A percentile compares a stretch with the other conserved stretches of the same genome.
phyloP scores from a whole-genome alignment of 2,329 filamentous ascomycete genomes.

The Penicillium carneum region DNA sequence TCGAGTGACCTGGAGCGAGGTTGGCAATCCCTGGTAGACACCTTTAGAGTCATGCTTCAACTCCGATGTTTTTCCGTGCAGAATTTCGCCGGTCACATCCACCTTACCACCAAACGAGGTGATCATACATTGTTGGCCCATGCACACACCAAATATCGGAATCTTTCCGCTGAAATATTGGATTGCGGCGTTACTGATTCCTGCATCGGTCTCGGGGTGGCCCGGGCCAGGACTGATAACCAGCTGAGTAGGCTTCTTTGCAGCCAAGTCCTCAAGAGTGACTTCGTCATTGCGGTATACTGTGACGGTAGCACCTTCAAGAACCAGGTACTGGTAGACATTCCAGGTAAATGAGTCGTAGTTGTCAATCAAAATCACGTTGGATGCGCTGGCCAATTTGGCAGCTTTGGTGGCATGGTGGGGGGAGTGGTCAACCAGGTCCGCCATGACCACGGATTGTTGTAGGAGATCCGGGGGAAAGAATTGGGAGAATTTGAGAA shows the following conservation, averaged over 20 bases:
- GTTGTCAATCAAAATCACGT: constrained; percentile 95
- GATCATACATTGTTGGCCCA: constrained; percentile 99
- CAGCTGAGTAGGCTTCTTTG: constrained; percentile 86
- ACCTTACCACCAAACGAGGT: constrained; percentile 91
- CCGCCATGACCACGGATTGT: constrained; percentile 41
- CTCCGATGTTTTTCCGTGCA: constrained; percentile 95
- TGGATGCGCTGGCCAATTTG: constrained; percentile 79
- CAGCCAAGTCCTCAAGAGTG: constrained; percentile 80
- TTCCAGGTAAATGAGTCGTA: constrained; percentile 99
- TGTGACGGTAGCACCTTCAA: constrained; percentile 91
- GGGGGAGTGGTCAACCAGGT: constrained; percentile 81
- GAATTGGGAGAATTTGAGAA: neutral
- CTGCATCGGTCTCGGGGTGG: constrained; percentile 88
- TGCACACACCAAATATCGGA: constrained; percentile 95
- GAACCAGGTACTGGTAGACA: constrained; percentile 94
- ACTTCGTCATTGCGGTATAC: constrained; percentile 94
- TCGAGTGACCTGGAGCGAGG: constrained; percentile 84
- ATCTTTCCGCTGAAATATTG: constrained; percentile 91
- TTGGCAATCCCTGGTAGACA: constrained; percentile 82
- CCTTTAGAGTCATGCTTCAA: constrained; percentile 88
- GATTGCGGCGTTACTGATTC: constrained; percentile 91
- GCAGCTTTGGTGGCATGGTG: constrained; percentile 75
- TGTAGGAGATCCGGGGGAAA: neutral
- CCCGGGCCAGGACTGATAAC: constrained; percentile 95
- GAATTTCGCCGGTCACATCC: constrained; percentile 89